These are phyloP conservation scores for Sclerotinia trifoliorum DNA, from an alignment of 2,329 filamentous ascomycete species.

Conservation along the genomic window DNA sequence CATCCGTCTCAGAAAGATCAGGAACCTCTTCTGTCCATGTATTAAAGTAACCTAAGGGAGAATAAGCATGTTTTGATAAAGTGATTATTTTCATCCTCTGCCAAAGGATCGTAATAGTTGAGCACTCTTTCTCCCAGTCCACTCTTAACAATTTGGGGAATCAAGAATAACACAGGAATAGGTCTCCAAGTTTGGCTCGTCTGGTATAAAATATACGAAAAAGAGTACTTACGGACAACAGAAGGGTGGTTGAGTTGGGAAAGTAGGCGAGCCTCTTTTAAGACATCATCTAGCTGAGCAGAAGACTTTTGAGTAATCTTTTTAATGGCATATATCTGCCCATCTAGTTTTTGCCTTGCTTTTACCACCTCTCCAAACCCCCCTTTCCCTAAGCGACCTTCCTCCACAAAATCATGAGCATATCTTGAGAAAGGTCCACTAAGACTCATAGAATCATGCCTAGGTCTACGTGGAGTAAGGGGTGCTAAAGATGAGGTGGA, in stretches of 20 bases:
- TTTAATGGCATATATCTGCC: constrained; percentile 92
- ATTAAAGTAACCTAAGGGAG: constrained; percentile 79
- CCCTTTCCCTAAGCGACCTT: constrained; percentile 84
- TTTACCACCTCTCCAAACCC: constrained; percentile 97
- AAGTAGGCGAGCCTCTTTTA: constrained; percentile 82
- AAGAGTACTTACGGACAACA: constrained; percentile 44
- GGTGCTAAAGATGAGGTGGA: constrained; percentile 46
- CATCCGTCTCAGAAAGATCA: constrained; percentile 55
- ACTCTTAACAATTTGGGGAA: neutral
- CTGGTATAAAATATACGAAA: neutral
- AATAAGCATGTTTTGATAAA: neutral
- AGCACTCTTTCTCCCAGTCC: neutral
- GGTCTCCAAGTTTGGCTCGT: neutral
- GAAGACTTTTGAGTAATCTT: constrained; percentile 85
- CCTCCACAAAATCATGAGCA: constrained; percentile 84
- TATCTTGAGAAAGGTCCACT: constrained; percentile 61
- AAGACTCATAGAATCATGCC: constrained; percentile 61
- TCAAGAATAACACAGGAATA: neutral
- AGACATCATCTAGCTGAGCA: constrained; percentile 74
- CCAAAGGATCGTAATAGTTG: neutral
- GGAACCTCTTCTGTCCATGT: constrained; percentile 83
- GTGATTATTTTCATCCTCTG: neutral
- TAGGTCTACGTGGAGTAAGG: constrained; percentile 49
- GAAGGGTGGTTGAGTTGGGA: constrained; percentile 90
- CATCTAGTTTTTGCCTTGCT: constrained; percentile 89